Percentiles rank a stretch among this genome's conserved stretches.
These are phyloP conservation scores for Priceomyces medius DNA, from an alignment of 805 yeast species.

Conservation along the genomic window DNA sequence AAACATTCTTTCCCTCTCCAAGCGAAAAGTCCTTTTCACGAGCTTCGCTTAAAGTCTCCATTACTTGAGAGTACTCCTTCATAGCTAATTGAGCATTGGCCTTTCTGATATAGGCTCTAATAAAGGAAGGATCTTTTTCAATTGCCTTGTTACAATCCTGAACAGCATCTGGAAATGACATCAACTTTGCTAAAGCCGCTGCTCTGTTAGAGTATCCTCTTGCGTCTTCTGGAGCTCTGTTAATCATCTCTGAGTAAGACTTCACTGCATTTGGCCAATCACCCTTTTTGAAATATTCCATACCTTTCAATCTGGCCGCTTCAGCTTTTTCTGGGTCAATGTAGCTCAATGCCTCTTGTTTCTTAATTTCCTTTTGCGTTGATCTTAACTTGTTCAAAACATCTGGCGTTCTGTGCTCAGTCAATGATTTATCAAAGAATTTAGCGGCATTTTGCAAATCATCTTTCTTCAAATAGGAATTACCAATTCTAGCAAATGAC, in stretches of 20 bases:
- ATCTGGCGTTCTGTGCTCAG: slow-evolving; percentile 97
- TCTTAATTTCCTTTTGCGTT: slow-evolving; percentile 82
- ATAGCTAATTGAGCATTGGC: slow-evolving; percentile 91
- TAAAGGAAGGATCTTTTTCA: slow-evolving; percentile 79
- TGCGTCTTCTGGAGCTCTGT: slow-evolving; percentile 95
- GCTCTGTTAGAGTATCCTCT: slow-evolving; percentile 98
- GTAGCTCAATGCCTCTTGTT: slow-evolving; percentile 72
- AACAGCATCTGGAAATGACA: slow-evolving; percentile 97
- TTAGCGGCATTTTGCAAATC: slow-evolving; percentile 73
- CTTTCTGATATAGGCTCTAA: slow-evolving; percentile 95
- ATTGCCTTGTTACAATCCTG: slow-evolving; percentile 90
- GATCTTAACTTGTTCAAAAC: slow-evolving; percentile 82
- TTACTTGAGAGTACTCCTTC: slow-evolving; percentile 78
- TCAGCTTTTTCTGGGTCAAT: slow-evolving; percentile 91
- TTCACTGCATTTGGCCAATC: slow-evolving; percentile 97
- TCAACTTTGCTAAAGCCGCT: slow-evolving; percentile 88
- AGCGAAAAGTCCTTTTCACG: slow-evolving; percentile 68
- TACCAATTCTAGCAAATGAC: slow-evolving; percentile 90
- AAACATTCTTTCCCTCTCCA: slow-evolving; percentile 53
- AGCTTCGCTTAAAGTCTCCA: slow-evolving; percentile 79
- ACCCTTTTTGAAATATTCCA: slow-evolving; percentile 80
- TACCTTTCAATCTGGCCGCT: slow-evolving; percentile 91
- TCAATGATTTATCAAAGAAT: slow-evolving; percentile 82
- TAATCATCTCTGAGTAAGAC: slow-evolving; percentile 92
- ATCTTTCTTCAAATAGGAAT: slow-evolving; percentile 69